Conservation (phyloP, 2,329 filamentous ascomycete species). For the Tetracladium maxilliforme region DNA sequence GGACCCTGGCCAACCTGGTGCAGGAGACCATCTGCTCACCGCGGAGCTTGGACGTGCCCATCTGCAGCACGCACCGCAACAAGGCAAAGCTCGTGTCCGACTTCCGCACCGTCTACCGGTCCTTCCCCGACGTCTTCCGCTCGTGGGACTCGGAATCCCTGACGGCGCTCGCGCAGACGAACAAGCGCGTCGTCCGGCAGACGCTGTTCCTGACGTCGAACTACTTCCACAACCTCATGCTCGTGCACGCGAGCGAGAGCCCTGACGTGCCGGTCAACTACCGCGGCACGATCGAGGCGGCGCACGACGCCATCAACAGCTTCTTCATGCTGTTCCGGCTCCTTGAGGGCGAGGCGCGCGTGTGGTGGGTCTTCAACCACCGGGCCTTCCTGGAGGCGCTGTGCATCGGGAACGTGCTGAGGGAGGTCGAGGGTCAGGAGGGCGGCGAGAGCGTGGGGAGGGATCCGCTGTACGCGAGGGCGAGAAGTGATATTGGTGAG, state of each 20-base stretch:
- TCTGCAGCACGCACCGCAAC: conserved; percentile 52
- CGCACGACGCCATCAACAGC: conserved; percentile 57
- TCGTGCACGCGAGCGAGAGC: conserved; percentile 59
- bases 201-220: conserved; percentile 70
- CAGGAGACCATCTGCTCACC: conserved; percentile 66
- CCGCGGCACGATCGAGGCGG: conserved; percentile 56
- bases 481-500: conserved; percentile 45
- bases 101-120: conserved; percentile 58
- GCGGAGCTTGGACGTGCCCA: conserved; percentile 57
- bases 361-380: conserved; percentile 80
- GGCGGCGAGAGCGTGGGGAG: conserved; percentile 3
- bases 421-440: conserved; percentile 23
- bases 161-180: conserved; percentile 35
- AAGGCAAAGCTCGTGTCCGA: conserved; percentile 56
- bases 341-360: conserved; percentile 56
- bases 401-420: conserved; percentile 48
- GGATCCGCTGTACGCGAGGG: conserved; percentile 45
- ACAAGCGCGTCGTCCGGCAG: conserved; percentile 56
- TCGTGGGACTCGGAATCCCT: conserved; percentile 50
- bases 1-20: conserved; percentile 64
- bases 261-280: conserved; percentile 47
- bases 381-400: conserved; percentile 63
- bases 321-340: conserved; percentile 62
- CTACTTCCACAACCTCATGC: conserved; percentile 72
- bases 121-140: conserved; percentile 56